Percentiles rank a stretch among this genome's conserved stretches.
phyloP scores from a whole-genome alignment of 192 early-diverging fungal species.

The Entomortierella parvispora region DNA sequence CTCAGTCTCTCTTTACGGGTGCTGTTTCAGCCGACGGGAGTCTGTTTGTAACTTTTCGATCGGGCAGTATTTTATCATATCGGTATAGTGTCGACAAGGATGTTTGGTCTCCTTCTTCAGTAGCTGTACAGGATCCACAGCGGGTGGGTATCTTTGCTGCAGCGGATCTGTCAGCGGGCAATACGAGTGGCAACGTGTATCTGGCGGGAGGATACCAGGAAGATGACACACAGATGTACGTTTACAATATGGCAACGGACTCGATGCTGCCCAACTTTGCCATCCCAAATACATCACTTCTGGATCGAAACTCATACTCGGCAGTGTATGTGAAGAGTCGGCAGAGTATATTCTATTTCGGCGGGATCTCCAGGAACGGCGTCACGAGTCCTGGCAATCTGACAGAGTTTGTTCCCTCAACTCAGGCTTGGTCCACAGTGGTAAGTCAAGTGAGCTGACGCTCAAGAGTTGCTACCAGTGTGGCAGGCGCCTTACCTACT shows the following conservation, averaged over 20 bases:
- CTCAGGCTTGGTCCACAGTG: background rate
- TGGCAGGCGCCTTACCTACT: too few relatives aligned
- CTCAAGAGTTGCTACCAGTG: too few relatives aligned
- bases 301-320: background rate
- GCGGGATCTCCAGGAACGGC: background rate
- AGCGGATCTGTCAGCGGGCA: background rate
- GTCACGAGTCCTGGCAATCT: background rate
- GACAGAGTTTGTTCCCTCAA: background rate
- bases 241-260: background rate
- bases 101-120: background rate
- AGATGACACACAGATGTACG: background rate
- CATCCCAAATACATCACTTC: background rate
- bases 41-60: background rate
- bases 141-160: too few relatives aligned
- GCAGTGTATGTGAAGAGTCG: background rate
- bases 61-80: background rate
- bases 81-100: background rate
- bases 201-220: background rate
- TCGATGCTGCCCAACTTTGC: background rate
- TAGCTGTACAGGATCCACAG: background rate
- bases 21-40: background rate
- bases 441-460: background rate
- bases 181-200: background rate
- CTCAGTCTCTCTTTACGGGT: background rate
- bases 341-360: conserved; percentile 11